These are phyloP conservation scores for Penicillium decumbens DNA, from an alignment of 2,329 filamentous ascomycete species.

Conservation along the genomic window DNA sequence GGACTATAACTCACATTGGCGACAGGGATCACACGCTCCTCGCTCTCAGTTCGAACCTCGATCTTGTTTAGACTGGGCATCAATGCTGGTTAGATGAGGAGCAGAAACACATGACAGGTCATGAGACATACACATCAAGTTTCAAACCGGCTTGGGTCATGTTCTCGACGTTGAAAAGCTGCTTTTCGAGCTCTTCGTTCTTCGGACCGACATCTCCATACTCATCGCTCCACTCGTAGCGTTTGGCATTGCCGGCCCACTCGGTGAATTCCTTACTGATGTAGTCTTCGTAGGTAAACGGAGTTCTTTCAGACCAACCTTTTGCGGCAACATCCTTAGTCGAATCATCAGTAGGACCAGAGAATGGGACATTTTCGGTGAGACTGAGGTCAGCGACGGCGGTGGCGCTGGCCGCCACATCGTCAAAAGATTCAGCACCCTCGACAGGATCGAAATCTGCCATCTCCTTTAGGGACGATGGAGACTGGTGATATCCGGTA, in stretches of 20 bases:
- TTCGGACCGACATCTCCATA: conserved; percentile 78
- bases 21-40: conserved; percentile 5
- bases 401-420: neutral
- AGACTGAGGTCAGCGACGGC: neutral
- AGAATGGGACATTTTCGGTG: neutral
- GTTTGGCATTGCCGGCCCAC: conserved; percentile 55
- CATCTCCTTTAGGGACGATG: neutral
- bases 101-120: neutral
- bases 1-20: conserved; percentile 4
- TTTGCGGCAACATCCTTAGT: neutral
- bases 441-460: neutral
- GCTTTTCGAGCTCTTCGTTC: conserved; percentile 64
- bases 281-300: conserved; percentile 38
- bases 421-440: neutral
- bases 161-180: conserved; percentile 63
- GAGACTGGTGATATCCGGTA: neutral
- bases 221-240: conserved; percentile 83
- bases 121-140: conserved; percentile 55
- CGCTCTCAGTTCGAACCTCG: conserved; percentile 10
- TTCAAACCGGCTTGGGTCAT: conserved; percentile 55
- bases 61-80: conserved; percentile 10
- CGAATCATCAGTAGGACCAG: neutral
- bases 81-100: neutral
- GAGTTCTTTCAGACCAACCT: conserved; percentile 37
- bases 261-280: conserved; percentile 27